Evolutionary conservation across 305 asterid genomes (phyloP).

Genomic region (Solanum hybrid): DNA sequence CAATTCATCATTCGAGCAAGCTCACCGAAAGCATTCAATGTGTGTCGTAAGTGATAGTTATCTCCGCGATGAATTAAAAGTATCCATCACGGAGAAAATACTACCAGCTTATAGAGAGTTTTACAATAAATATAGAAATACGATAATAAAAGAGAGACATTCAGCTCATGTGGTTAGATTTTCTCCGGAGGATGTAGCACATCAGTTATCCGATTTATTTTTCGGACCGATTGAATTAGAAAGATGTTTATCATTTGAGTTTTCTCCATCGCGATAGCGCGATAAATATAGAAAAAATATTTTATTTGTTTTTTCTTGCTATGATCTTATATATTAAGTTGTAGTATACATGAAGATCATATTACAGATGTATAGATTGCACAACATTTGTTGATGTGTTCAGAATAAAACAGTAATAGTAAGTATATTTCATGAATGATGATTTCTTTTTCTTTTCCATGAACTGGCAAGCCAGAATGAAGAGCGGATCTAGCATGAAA

Average conservation of each 20-base stretch:
- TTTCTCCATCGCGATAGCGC: conserved; percentile 22
- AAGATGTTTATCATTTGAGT: conserved; percentile 26
- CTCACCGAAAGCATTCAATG: conserved; percentile 41
- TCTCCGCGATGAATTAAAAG: conserved; percentile 50
- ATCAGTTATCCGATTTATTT: conserved; percentile 50
- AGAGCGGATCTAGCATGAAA: background rate
- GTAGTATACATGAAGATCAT: background rate
- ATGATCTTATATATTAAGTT: background rate
- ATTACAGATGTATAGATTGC: background rate
- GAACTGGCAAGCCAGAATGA: background rate
- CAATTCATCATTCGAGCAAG: conserved; percentile 54
- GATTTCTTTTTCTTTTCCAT: background rate
- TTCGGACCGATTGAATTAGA: conserved; percentile 31
- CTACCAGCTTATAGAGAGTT: conserved; percentile 42
- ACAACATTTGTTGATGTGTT: background rate
- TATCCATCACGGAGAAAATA: conserved; percentile 36
- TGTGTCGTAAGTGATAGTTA: conserved; percentile 49
- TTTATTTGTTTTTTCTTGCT: background rate
- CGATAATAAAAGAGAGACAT: conserved; percentile 27
- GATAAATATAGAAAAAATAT: background rate
- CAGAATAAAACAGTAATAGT: background rate
- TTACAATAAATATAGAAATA: conserved; percentile 23
- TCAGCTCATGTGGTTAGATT: conserved; percentile 36
- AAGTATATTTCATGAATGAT: background rate
- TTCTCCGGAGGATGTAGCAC: conserved; percentile 66